Conservation (phyloP, 1,284 basidiomycete species). For the Pseudozyma sp. region DNA sequence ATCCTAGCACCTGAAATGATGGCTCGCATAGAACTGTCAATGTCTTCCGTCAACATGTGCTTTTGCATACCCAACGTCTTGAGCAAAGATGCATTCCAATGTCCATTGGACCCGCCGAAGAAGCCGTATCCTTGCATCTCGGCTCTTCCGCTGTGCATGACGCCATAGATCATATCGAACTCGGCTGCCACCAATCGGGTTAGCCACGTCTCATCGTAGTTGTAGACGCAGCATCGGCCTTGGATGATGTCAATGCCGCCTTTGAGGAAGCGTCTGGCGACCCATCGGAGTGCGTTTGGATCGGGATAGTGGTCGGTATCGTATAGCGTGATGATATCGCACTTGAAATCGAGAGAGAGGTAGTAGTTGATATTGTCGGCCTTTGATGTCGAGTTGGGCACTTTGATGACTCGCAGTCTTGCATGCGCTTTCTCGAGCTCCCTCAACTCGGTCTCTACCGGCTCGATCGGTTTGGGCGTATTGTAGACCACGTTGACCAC, state of each 20-base stretch:
- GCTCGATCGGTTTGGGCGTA: slow-evolving; percentile 59
- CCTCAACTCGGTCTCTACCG: slow-evolving; percentile 48
- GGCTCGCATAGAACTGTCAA: slow-evolving; percentile 61
- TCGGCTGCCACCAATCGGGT: slow-evolving; percentile 58
- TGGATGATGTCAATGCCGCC: slow-evolving; percentile 66
- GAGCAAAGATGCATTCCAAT: slow-evolving; percentile 63
- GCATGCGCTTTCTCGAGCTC: slow-evolving; percentile 47
- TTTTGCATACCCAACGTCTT: slow-evolving; percentile 57
- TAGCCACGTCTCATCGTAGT: slow-evolving; percentile 54
- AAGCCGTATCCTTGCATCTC: slow-evolving; percentile 58
- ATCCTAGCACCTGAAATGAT: slow-evolving; percentile 63
- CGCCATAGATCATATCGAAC: slow-evolving; percentile 63
- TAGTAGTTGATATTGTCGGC: slow-evolving; percentile 64
- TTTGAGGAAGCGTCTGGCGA: slow-evolving; percentile 51
- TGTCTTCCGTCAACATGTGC: slow-evolving; percentile 65
- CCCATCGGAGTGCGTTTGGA: slow-evolving; percentile 57
- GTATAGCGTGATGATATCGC: slow-evolving; percentile 61
- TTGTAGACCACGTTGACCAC: slow-evolving; percentile 64
- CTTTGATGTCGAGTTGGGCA: slow-evolving; percentile 59
- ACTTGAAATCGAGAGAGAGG: slow-evolving; percentile 53
- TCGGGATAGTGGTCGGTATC: slow-evolving; percentile 63
- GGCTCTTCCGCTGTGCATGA: slow-evolving; percentile 61
- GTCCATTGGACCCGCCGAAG: slow-evolving; percentile 64
- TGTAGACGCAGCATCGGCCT: slow-evolving; percentile 63
- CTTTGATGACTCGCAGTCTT: slow-evolving; percentile 55